A percentile compares a stretch with the other conserved stretches of the same genome.
Evolutionary conservation across 2,329 filamentous ascomycete species (phyloP).

Genomic region (Verruconis gallopava): DNA sequence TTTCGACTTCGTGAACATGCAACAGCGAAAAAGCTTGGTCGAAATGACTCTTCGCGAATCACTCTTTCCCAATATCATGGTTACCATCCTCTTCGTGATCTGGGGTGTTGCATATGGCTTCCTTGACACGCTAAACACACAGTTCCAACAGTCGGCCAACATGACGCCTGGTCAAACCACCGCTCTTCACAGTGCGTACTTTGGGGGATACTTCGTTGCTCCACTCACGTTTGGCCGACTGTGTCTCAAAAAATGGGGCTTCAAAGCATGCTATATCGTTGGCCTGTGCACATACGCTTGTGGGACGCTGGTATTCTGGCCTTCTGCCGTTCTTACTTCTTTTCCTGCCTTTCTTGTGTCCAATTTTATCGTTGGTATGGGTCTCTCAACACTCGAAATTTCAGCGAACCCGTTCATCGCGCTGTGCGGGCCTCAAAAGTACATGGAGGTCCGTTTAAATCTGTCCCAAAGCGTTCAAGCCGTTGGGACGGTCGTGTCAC

Average conservation of each 20-base stretch:
- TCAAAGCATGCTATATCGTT: constrained; percentile 48
- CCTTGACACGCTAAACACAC: constrained; percentile 65
- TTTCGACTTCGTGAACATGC: constrained; percentile 67
- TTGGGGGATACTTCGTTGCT: constrained; percentile 56
- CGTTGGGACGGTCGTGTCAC: constrained; percentile 45
- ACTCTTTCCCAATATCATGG: constrained; percentile 57
- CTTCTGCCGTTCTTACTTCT: constrained; percentile 48
- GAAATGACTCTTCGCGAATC: constrained; percentile 50
- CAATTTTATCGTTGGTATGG: constrained; percentile 49
- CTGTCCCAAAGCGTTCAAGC: constrained; percentile 50
- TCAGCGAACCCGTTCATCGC: constrained; percentile 50
- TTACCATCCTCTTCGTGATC: constrained; percentile 71
- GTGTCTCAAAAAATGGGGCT: constrained; percentile 45
- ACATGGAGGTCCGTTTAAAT: constrained; percentile 47
- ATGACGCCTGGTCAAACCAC: constrained; percentile 51
- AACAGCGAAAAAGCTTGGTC: constrained; percentile 56
- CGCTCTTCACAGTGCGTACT: constrained; percentile 58
- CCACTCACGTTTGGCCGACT: constrained; percentile 52
- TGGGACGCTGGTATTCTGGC: constrained; percentile 50
- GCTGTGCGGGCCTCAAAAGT: constrained; percentile 47
- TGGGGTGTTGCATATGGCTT: constrained; percentile 89
- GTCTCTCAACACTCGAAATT: constrained; percentile 47
- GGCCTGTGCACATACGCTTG: constrained; percentile 50
- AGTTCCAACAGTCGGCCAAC: constrained; percentile 48
- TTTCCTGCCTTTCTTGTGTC: constrained; percentile 48